Evolutionary conservation across 148 eudicot species (phyloP).

Genomic region (Nyssa sinensis): DNA sequence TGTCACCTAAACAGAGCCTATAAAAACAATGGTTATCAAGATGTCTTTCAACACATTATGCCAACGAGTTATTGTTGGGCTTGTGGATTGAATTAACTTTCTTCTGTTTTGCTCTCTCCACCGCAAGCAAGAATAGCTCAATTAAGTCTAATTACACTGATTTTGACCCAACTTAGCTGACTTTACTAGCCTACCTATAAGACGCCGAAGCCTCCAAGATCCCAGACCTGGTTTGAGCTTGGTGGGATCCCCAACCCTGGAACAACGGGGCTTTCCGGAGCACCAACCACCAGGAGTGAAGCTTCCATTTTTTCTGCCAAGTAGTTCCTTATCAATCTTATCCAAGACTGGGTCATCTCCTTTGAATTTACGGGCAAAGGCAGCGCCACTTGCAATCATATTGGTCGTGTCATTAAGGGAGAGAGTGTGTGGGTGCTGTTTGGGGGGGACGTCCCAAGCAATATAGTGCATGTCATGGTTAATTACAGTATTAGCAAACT

Average conservation of each 20-base stretch:
- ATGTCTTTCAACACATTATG: background rate
- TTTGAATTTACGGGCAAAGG: conserved; percentile 80
- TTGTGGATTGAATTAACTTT: background rate
- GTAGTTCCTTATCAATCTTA: conserved; percentile 55
- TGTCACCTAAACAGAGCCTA: background rate
- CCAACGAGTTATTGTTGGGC: background rate
- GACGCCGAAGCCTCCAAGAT: conserved; percentile 50
- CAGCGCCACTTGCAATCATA: conserved; percentile 63
- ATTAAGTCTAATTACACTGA: conserved; percentile 61
- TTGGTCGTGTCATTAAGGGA: conserved; percentile 40
- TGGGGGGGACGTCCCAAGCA: conserved; percentile 79
- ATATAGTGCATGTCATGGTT: conserved; percentile 89
- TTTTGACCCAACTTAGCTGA: conserved; percentile 27
- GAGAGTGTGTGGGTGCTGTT: conserved; percentile 76
- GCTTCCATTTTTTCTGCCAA: conserved; percentile 50
- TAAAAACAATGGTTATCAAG: background rate
- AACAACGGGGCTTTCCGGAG: conserved; percentile 51
- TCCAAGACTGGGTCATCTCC: conserved; percentile 58
- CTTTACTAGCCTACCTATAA: conserved; percentile 38
- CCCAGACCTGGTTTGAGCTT: conserved; percentile 65
- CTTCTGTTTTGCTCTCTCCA: background rate
- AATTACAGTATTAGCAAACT: conserved; percentile 49
- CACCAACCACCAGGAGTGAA: conserved; percentile 92
- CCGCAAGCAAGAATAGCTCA: background rate
- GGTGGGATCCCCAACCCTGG: conserved; percentile 46